Evolutionary conservation across 805 yeast genomes (phyloP).

Genomic region (Yarrowia divulgata): DNA sequence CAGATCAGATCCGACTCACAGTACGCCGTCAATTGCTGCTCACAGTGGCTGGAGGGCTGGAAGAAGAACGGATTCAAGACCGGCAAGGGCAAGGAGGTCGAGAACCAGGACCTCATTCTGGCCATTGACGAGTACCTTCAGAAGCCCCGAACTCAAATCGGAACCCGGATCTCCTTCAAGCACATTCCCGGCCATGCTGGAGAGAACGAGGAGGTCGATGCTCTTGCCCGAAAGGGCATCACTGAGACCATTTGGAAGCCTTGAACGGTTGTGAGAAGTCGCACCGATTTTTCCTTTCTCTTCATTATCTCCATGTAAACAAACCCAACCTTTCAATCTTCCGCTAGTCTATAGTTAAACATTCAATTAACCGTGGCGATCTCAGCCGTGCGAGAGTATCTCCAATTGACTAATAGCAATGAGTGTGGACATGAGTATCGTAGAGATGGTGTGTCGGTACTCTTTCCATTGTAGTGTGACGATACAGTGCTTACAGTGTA

Average conservation of each 20-base stretch:
- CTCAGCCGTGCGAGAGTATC: no score
- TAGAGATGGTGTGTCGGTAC: no score
- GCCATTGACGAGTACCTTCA: slow-evolving; percentile 35
- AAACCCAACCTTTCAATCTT: not conserved
- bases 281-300: not conserved
- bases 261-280: not conserved
- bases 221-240: slow-evolving; percentile 12
- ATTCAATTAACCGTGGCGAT: not conserved
- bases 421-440: no score
- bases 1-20: slow-evolving; percentile 87
- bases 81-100: slow-evolving; percentile 29
- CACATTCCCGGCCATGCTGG: slow-evolving; percentile 23
- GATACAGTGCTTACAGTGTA: no score
- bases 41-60: slow-evolving; percentile 38
- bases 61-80: slow-evolving; percentile 31
- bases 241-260: slow-evolving; percentile 25
- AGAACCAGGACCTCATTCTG: slow-evolving; percentile 28
- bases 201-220: slow-evolving; percentile 23
- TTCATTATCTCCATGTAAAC: slow-evolving; percentile 6
- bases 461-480: no score
- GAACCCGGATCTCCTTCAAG: slow-evolving; percentile 27
- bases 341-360: not conserved
- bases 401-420: no score
- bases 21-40: slow-evolving; percentile 61
- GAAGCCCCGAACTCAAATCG: slow-evolving; percentile 13